A percentile compares a stretch with the other conserved stretches of the same genome.
Evolutionary conservation across 1,284 basidiomycete species (phyloP).

Genomic region (Ceratobasidium sp.): DNA sequence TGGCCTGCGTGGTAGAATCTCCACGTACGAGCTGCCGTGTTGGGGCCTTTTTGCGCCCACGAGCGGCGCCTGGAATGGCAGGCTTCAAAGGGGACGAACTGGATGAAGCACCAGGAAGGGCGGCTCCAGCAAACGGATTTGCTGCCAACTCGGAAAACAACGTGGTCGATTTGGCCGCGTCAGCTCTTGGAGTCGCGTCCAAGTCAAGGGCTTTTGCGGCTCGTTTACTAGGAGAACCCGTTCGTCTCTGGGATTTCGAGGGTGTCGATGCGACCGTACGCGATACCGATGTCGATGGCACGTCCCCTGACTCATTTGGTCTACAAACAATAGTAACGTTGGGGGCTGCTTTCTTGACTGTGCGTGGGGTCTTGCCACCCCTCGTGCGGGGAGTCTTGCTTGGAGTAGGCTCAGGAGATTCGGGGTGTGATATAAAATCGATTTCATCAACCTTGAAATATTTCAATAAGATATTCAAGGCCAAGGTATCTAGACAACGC

Average conservation of each 20-base stretch:
- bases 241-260: slow-evolving; percentile 24
- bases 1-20: background rate
- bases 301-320: background rate
- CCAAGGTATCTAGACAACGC: background rate
- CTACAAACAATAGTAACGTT: slow-evolving; percentile 10
- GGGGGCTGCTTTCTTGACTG: slow-evolving; percentile 18
- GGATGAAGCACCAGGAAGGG: slow-evolving; percentile 1
- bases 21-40: slow-evolving; percentile 20
- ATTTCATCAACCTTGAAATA: slow-evolving; percentile 18
- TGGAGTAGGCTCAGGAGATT: slow-evolving; percentile 32
- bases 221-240: background rate
- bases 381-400: slow-evolving; percentile 36
- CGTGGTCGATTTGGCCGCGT: background rate
- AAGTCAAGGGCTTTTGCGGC: slow-evolving; percentile 5
- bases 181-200: slow-evolving; percentile 20
- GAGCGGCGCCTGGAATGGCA: slow-evolving; percentile 34
- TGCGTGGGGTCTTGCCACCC: slow-evolving; percentile 22
- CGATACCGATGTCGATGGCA: background rate
- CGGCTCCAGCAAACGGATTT: background rate
- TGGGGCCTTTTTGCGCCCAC: slow-evolving; percentile 35
- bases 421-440: slow-evolving; percentile 31
- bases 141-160: slow-evolving; percentile 9
- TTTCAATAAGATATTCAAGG: background rate
- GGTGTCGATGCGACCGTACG: slow-evolving; percentile 9
- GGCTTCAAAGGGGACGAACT: slow-evolving; percentile 5